Percentiles rank a stretch among this genome's conserved stretches.
Evolutionary conservation across 2,329 filamentous ascomycete species (phyloP).

Genomic region (Cercospora canescens): DNA sequence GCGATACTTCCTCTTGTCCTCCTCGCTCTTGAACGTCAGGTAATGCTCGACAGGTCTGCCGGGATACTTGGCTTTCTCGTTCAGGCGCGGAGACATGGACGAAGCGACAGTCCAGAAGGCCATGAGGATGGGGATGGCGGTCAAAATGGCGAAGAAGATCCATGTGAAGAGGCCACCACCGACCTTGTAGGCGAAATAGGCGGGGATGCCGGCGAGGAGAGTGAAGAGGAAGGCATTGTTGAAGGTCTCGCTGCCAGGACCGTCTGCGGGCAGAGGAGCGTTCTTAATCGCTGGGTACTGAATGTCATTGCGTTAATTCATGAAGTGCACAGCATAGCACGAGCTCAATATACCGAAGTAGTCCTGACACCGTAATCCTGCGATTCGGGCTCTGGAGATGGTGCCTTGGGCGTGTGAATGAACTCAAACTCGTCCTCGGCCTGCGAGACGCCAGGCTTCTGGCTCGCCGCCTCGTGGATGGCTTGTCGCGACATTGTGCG

Average conservation of each 20-base stretch:
- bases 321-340: slow-evolving; percentile 5
- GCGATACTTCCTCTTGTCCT: slow-evolving; percentile 65
- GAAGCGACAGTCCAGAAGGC: slow-evolving; percentile 82
- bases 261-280: slow-evolving; percentile 88
- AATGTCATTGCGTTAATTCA: slow-evolving; percentile 12
- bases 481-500: slow-evolving; percentile 1
- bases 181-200: slow-evolving; percentile 79
- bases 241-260: slow-evolving; percentile 80
- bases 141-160: slow-evolving; percentile 80
- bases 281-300: slow-evolving; percentile 91
- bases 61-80: slow-evolving; percentile 85
- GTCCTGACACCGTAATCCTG: slow-evolving; percentile 62
- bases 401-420: slow-evolving; percentile 60
- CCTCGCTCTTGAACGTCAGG: slow-evolving; percentile 71
- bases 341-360: slow-evolving; percentile 50
- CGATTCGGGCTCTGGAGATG: slow-evolving; percentile 52
- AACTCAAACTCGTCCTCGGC: slow-evolving; percentile 64
- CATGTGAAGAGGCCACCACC: slow-evolving; percentile 84
- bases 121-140: slow-evolving; percentile 75
- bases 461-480: slow-evolving; percentile 2
- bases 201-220: slow-evolving; percentile 69
- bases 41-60: slow-evolving; percentile 90
- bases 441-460: slow-evolving; percentile 22
- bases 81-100: slow-evolving; percentile 80
- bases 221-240: slow-evolving; percentile 76